Conservation (phyloP, 148 eudicot genomes). For the Rhododendron vialii region DNA sequence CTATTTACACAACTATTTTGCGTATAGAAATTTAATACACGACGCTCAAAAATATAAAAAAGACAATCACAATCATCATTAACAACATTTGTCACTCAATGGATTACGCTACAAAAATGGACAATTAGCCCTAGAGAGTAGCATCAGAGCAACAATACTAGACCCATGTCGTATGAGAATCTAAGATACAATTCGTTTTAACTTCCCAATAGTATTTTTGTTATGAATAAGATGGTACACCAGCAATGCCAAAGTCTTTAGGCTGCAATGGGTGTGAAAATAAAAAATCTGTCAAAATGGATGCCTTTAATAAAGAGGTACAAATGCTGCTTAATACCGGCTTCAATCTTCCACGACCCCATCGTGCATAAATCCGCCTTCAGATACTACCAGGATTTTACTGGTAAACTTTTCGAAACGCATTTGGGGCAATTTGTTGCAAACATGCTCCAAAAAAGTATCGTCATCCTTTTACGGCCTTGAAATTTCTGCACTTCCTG, state of each 20-base stretch:
- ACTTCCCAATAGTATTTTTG: not conserved
- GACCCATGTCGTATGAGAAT: not conserved
- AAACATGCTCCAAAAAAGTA: not conserved
- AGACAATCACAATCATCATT: not conserved
- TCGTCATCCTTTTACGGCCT: conserved; percentile 13
- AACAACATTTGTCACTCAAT: not conserved
- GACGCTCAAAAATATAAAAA: not conserved
- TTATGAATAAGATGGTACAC: not conserved
- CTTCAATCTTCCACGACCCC: not conserved
- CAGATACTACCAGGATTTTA: not conserved
- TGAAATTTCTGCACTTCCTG: conserved; percentile 60
- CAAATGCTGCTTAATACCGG: not conserved
- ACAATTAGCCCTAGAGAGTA: not conserved
- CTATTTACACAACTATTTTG: too few species aligned
- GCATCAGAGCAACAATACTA: not conserved
- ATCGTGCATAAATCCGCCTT: not conserved
- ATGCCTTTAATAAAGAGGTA: not conserved
- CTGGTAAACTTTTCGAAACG: not conserved
- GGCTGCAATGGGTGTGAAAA: not conserved
- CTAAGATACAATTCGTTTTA: not conserved
- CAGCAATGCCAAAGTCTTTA: not conserved
- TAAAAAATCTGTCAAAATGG: not conserved
- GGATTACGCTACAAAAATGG: not conserved
- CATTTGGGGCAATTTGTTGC: not conserved
- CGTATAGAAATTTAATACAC: not conserved